A percentile compares a stretch with the other conserved stretches of the same genome.
Evolutionary conservation across 2,329 filamentous ascomycete genomes (phyloP).

Genomic region (Akanthomyces dipterigenus): DNA sequence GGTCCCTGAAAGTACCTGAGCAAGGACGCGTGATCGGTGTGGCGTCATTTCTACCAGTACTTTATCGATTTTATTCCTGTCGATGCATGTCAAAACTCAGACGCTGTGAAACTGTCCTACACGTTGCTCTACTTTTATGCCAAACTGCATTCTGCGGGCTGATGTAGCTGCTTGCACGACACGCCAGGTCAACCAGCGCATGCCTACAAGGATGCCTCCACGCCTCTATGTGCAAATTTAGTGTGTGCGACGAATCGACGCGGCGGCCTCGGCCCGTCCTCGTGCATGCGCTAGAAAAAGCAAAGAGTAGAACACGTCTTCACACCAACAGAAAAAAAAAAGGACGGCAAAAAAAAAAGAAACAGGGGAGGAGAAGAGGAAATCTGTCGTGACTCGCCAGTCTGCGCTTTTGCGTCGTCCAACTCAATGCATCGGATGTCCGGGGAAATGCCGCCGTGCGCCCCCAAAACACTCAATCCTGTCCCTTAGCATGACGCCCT

Average conservation of each 20-base stretch:
- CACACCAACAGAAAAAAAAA: background rate
- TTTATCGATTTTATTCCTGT: background rate
- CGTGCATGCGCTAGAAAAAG: background rate
- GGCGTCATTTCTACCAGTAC: background rate
- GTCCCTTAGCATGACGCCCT: too few relatives aligned
- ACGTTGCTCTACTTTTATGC: too few relatives aligned
- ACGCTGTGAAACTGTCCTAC: too few relatives aligned
- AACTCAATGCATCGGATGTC: too few relatives aligned
- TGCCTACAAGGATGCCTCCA: background rate
- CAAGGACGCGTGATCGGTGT: background rate
- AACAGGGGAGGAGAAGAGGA: background rate
- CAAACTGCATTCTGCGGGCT: background rate
- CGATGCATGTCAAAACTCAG: background rate
- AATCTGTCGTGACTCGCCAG: too few relatives aligned
- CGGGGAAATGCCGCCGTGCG: too few relatives aligned
- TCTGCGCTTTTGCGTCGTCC: too few relatives aligned
- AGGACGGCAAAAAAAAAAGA: background rate
- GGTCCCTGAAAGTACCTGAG: background rate
- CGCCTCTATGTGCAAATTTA: background rate
- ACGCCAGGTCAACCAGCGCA: background rate
- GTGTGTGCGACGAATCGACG: background rate
- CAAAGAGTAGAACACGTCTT: background rate
- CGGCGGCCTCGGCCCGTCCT: constrained; percentile 7
- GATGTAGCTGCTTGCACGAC: background rate
- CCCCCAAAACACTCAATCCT: too few relatives aligned